Conservation (phyloP, 2,329 filamentous ascomycete genomes). For the Colletotrichum eleusines region DNA sequence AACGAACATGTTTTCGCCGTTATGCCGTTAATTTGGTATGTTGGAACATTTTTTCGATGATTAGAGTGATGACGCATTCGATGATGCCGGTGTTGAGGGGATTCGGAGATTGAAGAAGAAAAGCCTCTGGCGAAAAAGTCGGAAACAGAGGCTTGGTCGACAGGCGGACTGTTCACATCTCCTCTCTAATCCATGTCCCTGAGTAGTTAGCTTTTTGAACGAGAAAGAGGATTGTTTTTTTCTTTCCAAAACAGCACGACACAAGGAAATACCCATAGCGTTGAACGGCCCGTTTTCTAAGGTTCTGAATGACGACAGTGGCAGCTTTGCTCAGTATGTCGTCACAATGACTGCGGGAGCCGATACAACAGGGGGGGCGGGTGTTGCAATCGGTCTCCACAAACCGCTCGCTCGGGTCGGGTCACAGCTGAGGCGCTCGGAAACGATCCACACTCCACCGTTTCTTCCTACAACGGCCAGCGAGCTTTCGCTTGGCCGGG, state of each 20-base stretch:
- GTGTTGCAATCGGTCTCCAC: not conserved
- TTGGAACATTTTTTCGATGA: constrained; percentile 12
- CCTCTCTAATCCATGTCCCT: constrained; percentile 42
- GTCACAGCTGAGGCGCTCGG: not conserved
- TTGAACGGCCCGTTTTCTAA: not conserved
- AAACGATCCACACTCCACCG: not conserved
- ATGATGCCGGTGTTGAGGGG: not conserved
- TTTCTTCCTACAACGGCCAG: not conserved
- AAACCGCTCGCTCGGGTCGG: constrained; percentile 36
- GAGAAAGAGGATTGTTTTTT: not conserved
- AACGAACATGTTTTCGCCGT: constrained; percentile 23
- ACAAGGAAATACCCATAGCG: constrained; percentile 20
- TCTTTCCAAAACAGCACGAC: not conserved
- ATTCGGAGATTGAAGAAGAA: not conserved
- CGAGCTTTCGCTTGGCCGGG: constrained; percentile 21
- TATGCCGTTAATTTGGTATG: constrained; percentile 28
- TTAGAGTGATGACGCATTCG: constrained; percentile 2
- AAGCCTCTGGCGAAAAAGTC: not conserved
- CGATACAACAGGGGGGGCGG: not conserved
- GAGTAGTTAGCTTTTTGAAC: constrained; percentile 33
- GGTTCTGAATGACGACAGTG: not conserved
- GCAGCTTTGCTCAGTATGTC: not conserved
- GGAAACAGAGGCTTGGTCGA: constrained; percentile 3
- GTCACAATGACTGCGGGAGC: not conserved
- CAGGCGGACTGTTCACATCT: constrained; percentile 10